Percentiles rank a stretch among this genome's conserved stretches.
These are phyloP conservation scores for Linnemannia schmuckeri DNA, from an alignment of 192 early-diverging fungal genomes.

Conservation along the genomic window DNA sequence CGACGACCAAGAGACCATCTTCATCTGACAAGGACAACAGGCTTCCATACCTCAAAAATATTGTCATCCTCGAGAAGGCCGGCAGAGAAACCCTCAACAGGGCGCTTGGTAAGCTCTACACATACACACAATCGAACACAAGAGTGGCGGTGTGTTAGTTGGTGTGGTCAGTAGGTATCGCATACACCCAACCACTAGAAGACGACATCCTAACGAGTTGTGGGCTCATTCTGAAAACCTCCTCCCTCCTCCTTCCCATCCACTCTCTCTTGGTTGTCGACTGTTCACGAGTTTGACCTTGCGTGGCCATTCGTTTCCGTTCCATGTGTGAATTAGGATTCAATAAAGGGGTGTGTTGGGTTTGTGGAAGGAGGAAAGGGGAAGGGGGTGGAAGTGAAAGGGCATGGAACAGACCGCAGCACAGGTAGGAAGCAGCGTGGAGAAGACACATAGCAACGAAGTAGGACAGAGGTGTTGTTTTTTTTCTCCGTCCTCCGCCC, in stretches of 20 bases:
- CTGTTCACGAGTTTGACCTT: background rate
- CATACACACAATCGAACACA: background rate
- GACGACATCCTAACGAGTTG: background rate
- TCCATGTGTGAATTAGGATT: background rate
- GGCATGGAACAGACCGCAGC: conserved; percentile 1
- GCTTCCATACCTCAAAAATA: conserved; percentile 81
- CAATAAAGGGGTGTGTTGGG: background rate
- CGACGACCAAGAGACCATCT: background rate
- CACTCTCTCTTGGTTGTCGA: background rate
- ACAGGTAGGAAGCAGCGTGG: background rate
- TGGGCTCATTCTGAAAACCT: background rate
- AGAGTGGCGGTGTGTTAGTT: background rate
- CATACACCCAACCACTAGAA: background rate
- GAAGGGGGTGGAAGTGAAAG: background rate
- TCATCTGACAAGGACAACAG: background rate
- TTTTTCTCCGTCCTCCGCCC: background rate
- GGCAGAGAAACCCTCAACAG: conserved; percentile 90
- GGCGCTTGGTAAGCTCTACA: conserved; percentile 81
- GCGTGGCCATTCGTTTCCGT: background rate
- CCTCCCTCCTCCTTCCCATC: background rate
- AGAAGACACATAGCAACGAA: background rate
- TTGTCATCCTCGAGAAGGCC: conserved; percentile 88
- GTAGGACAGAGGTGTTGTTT: background rate
- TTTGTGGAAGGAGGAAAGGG: background rate
- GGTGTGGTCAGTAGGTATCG: background rate